Base-by-base conservation (phyloP, 495 filamentous ascomycete species). In the Poronia punctata region DNA sequence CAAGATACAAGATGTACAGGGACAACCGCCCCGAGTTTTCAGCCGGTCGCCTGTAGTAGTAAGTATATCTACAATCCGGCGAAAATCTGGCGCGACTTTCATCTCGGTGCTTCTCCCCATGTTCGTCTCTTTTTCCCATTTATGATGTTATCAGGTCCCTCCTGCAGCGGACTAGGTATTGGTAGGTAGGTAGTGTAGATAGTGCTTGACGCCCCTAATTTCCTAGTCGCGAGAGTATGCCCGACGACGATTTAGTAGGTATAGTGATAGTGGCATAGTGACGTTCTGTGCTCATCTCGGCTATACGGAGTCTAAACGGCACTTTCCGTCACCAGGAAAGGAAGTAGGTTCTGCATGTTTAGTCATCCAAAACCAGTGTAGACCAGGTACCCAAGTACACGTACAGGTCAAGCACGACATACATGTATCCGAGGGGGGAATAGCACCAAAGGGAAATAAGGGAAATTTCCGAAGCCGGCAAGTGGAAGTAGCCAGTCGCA, bases 241-340 rank as follows among this genome's bases (percentile, higher is more conserved):
- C 42, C 35, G 42, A 21, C 21, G 5, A 16, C 34, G 15, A 27
- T 9, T 33, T 32, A 22, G n/a, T n/a, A n/a, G n/a, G n/a, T n/a
- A n/a, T n/a, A n/a, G n/a, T n/a, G n/a, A n/a, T n/a, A n/a, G n/a
- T n/a, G n/a, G n/a, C n/a, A n/a, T n/a, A n/a, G 42, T 45, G 42
- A 45, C 35, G 42, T 33, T 34, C n/a, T n/a, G 33, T 45, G 20
- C 42, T 45, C 42, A 45, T 45, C 35, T 45, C 42, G 42, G 42
- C 42, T 38, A 38, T 29, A 45, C 35, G 42, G 42, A 45, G 42
- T 38, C 32, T 26, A 32, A 24, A 38, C 42, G 42, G 21, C 16
- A 10, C 28, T 45, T 34, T 33, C 42, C 42, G 32, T 38, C 32
- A 26, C 42, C 42, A 23, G 27, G 42, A 38, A 45, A 28, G 42